Evolutionary conservation across 2,329 filamentous ascomycete species (phyloP), one percentile per base, ranked within the genome.

Genomic region (Paracoccidioides brasiliensis): DNA sequence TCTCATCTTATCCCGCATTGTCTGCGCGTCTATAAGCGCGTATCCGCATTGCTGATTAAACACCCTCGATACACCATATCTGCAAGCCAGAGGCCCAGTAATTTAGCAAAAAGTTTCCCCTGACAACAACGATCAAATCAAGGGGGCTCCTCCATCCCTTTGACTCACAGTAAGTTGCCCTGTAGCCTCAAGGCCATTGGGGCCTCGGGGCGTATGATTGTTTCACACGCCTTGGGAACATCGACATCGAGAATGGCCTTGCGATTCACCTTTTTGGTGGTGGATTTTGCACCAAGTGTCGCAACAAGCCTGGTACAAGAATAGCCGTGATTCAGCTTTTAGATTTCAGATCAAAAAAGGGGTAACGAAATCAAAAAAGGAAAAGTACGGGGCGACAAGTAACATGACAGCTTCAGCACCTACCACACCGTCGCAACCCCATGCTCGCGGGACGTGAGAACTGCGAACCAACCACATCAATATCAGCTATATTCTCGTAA

Each of bases 371-470:
- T n/a, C 33, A 30, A 55, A 40, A 32, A 22, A 2, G 22, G 22
- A 2, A 22, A 22, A 22, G 22, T 22, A 22, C 22, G 22, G 22
- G 22, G 22, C 22, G 22, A 22, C 22, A 22, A 22, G 22, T 2
- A 22, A 22, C 22, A 22, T 22, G 22, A 22, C 33, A 9, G 37
- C 4, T 44, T 37, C 42, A 30, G 30, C 22, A 65, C 80, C 65
- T 77, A 95, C 91, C 93, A 98, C 58, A 98, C 85, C 2, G 91
- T 98, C 12, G 91, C 86, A 56, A 98, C 87, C 55, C 93, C 93
- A 80, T 96, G 87, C 68, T 93, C 85, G 66, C 83, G 83, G 59
- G 81, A 91, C 3, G 84, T 93, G 55, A 98, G 81, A 57, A 98
- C 81, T 83, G 43, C 28, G 12, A 40, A 32, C 33, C 12, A 52